Base-by-base conservation (phyloP, 176 grass and related monocot species). In the Aegilops bicornis region DNA sequence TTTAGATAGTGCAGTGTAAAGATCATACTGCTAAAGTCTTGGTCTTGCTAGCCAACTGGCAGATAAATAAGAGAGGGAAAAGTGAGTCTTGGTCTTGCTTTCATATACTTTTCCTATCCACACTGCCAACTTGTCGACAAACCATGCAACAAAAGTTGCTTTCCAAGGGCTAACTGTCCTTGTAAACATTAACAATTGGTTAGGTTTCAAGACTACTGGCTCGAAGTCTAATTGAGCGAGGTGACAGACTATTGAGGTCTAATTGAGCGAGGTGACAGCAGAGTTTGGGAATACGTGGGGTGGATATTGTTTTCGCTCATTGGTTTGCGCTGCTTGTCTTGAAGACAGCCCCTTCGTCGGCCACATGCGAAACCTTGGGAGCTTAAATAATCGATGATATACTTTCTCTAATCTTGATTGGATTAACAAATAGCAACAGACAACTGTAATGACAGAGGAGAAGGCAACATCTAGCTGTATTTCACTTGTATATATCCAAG, bases 291-390 rank as follows among this genome's bases (percentile, higher is more conserved):
- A 22, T 32, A 19, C 5, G 50, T 24, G 3, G 14, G 61, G 24
- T 79, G 75, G 17, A 32, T 67, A 79, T 50, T 11, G 29, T 45
- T 43, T 5, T 25, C 68, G 8, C 16, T 27, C 62, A 22, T 85
- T 15, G 69, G 40, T 64, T 65, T 23, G 43, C 23, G 76, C 82
- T 15, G 6, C 64, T 52, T 76, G 73, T 76, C 50, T 91, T 5
- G 82, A 85, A 64, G 23, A 77, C 31, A 40, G 69, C 50, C 13
- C 13, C 56, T 8, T 20, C 19, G 22, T 65, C 17, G 2, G 47
- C 30, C 86, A 88, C 89, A 20, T 85, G 86, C 64, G 20, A 59
- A 72, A 33, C 78, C 5, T 82, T 29, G 90, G 86, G 77, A 82
- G 25, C 31, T 73, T 73, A 83, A 82, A 84, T 84, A 88, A 12